A percentile compares a stretch with the other conserved stretches of the same genome.
Conservation (phyloP, 805 yeast species). For the Lipomyces spencermartinsiae region DNA sequence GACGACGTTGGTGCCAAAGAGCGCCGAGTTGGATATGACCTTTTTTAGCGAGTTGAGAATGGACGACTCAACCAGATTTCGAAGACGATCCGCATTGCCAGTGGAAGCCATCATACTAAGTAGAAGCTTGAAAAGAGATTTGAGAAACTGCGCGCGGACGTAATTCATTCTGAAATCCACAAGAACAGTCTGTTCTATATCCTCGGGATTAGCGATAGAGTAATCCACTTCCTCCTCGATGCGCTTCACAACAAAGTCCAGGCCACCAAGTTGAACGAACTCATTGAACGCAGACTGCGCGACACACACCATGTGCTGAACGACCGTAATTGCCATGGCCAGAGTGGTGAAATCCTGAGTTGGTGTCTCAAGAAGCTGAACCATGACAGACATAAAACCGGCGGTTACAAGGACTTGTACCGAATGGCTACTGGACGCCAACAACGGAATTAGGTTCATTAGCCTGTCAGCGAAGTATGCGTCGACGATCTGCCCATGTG, state of each 20-base stretch:
- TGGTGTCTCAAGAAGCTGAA: constrained; percentile 63
- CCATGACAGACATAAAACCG: constrained; percentile 71
- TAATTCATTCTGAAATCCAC: constrained; percentile 43
- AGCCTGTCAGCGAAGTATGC: constrained; percentile 57
- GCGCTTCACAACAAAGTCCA: constrained; percentile 62
- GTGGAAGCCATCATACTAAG: constrained; percentile 70
- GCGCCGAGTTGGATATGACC: constrained; percentile 60
- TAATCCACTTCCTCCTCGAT: constrained; percentile 65
- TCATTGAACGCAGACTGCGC: constrained; percentile 56
- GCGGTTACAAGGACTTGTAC: constrained; percentile 65
- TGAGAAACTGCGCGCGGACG: constrained; percentile 51
- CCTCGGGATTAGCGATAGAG: constrained; percentile 21
- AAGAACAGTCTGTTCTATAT: constrained; percentile 24
- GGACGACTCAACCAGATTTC: constrained; percentile 86
- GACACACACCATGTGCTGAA: constrained; percentile 52
- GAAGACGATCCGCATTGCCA: constrained; percentile 74
- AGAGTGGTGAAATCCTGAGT: constrained; percentile 58
- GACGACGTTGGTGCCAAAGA: constrained; percentile 72
- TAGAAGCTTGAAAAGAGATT: constrained; percentile 67
- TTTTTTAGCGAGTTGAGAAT: constrained; percentile 66
- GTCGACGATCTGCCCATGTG: constrained; percentile 51
- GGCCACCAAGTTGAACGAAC: constrained; percentile 72
- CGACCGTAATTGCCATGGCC: constrained; percentile 67
- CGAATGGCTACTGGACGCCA: constrained; percentile 56
- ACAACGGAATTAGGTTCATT: constrained; percentile 67